phyloP scores from a whole-genome alignment of 2,329 filamentous ascomycete genomes.

The Microdochium trichocladiopsis region DNA sequence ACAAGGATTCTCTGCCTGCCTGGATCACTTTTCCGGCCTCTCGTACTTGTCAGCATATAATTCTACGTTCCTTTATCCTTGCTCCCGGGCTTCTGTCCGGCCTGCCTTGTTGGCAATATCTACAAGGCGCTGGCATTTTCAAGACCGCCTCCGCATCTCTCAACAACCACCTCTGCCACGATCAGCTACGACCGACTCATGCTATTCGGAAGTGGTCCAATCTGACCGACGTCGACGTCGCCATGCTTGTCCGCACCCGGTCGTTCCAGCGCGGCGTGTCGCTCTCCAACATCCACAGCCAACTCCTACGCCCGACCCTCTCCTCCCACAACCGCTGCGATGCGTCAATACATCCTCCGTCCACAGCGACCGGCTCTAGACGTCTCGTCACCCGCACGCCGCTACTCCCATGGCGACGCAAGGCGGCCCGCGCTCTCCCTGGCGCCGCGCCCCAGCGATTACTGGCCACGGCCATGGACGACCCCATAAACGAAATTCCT shows the following conservation, averaged over 20 bases:
- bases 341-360: conserved; percentile 5
- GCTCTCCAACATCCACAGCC: background rate
- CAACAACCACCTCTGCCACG: conserved; percentile 4
- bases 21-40: background rate
- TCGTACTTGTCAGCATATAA: too few relatives aligned
- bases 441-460: conserved; percentile 10
- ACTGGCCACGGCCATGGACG: conserved; percentile 19
- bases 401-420: conserved; percentile 14
- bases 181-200: background rate
- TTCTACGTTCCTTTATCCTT: too few relatives aligned
- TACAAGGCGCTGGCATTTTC: background rate
- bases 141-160: background rate
- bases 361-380: conserved; percentile 8
- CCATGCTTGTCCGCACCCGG: background rate
- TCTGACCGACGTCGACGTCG: background rate
- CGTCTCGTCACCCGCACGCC: conserved; percentile 14
- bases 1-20: background rate
- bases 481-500: conserved; percentile 9
- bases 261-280: background rate
- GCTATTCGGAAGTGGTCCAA: background rate
- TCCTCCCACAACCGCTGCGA: background rate
- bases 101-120: background rate
- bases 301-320: background rate
- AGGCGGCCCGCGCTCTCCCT: conserved; percentile 5
- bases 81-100: too few relatives aligned